Base-by-base conservation (phyloP, 116 monocot genomes). In the Trichopus zeylanicus region DNA sequence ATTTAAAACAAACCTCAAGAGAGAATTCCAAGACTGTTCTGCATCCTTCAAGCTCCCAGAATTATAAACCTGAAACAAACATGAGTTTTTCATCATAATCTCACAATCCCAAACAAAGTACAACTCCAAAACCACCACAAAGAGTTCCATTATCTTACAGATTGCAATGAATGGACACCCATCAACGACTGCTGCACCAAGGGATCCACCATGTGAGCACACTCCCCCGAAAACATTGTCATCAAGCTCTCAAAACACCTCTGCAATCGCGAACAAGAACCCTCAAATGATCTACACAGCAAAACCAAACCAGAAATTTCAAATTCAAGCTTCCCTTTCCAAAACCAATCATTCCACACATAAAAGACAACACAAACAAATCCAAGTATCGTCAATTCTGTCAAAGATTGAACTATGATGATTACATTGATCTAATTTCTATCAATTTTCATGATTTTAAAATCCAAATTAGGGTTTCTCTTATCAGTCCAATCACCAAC, bases 271-370 rank as follows among this genome's bases (percentile, higher is more conserved):
- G 63, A 67, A 75, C 91, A 91, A 11, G 71, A 77, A 39, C 33
- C 77, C 24, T 87, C 87, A 53, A 97, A 82, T 0, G 87, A 91
- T 80, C 97, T 97, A 79, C 64, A 70, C 8, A 42, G 6, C 29
- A 62, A 16, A 59, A 57, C n/a, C 35, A 46, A 51, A 56, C 27
- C 27, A 15, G 48, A 5, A 30, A 29, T n/a, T n/a, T n/a, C n/a
- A 66, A 2, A 38, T 15, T 27, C 28, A 15, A 22, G 9, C 9
- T 51, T 30, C 29, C 27, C 7, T 32, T 20, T 18, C n/a, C n/a
- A n/a, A n/a, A 32, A 37, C 54, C 19, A 24, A 24, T 22, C 18
- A n/a, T n/a, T n/a, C n/a, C n/a, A n/a, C n/a, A n/a, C n/a, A n/a
- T n/a, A n/a, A n/a, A n/a, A n/a, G n/a, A n/a, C n/a, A n/a, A n/a